phyloP scores from a whole-genome alignment of 345 rosid species.

The Noccaea bulbosa region DNA sequence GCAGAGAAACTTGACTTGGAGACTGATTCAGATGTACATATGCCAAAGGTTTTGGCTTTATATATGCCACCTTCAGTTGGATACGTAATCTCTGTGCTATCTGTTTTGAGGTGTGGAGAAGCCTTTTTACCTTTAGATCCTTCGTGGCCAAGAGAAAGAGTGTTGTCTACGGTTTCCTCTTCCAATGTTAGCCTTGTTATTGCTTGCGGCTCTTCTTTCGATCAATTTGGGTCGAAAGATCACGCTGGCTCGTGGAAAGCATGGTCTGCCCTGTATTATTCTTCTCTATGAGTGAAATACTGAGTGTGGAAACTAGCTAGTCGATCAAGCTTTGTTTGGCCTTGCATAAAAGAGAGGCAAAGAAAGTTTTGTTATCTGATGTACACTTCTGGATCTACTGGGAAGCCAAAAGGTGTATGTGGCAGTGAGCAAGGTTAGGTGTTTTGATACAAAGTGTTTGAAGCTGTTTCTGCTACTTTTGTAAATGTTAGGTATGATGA shows the following conservation, averaged over 20 bases:
- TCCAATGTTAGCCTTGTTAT: slow-evolving; percentile 61
- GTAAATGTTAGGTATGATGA: slow-evolving; percentile 22
- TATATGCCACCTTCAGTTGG: slow-evolving; percentile 83
- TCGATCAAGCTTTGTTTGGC: slow-evolving; percentile 47
- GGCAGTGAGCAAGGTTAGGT: slow-evolving; percentile 84
- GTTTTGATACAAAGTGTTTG: slow-evolving; percentile 16
- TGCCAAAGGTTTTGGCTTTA: slow-evolving; percentile 68
- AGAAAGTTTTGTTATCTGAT: slow-evolving; percentile 81
- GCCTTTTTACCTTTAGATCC: slow-evolving; percentile 91
- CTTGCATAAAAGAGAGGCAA: slow-evolving; percentile 54
- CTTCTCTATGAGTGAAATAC: slow-evolving; percentile 56
- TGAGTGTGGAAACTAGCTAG: slow-evolving; percentile 24
- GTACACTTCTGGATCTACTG: slow-evolving; percentile 96
- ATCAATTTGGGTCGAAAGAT: slow-evolving; percentile 44
- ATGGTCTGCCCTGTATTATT: slow-evolving; percentile 49
- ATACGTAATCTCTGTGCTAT: slow-evolving; percentile 74
- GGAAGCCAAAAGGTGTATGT: slow-evolving; percentile 88
- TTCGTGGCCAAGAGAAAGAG: slow-evolving; percentile 82
- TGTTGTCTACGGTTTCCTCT: slow-evolving; percentile 56
- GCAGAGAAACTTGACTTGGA: slow-evolving; percentile 13
- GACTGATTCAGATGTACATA: slow-evolving; percentile 31
- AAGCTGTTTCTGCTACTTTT: not conserved
- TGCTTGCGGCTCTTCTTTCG: slow-evolving; percentile 53
- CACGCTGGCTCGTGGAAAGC: slow-evolving; percentile 57
- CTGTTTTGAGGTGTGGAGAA: slow-evolving; percentile 80